Evolutionary conservation across 2,329 filamentous ascomycete species (phyloP).

Genomic region (Colletotrichum salicis): DNA sequence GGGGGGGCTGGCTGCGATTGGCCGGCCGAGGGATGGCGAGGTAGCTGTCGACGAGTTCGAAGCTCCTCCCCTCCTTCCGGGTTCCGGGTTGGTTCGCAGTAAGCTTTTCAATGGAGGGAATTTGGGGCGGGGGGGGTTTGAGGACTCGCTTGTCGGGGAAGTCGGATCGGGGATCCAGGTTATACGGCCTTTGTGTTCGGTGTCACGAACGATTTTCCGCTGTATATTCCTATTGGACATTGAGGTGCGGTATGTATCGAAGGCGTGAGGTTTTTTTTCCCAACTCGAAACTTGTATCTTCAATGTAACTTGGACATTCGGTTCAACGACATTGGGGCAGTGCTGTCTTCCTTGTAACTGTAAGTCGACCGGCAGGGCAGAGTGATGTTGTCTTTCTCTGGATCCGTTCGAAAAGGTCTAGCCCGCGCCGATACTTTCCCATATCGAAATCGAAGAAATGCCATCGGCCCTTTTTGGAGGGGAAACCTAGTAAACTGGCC

Average conservation of each 20-base stretch:
- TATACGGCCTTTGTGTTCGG: too few relatives aligned
- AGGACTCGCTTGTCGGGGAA: background rate
- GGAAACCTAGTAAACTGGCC: background rate
- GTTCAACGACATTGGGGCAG: background rate
- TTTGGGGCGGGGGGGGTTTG: background rate
- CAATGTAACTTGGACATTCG: background rate
- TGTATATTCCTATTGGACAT: background rate
- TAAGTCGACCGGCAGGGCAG: background rate
- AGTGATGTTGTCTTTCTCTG: background rate
- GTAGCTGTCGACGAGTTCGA: background rate
- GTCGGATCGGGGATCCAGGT: background rate
- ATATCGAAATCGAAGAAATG: background rate
- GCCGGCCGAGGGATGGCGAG: background rate
- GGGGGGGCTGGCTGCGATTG: background rate
- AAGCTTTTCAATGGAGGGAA: constrained; percentile 18
- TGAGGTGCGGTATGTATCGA: background rate
- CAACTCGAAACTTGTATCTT: background rate
- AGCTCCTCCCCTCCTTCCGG: constrained; percentile 2
- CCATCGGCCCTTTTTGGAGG: background rate
- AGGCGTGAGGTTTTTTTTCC: background rate
- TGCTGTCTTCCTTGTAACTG: background rate
- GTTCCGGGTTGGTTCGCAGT: constrained; percentile 13
- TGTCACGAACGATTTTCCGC: background rate
- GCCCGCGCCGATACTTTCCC: background rate
- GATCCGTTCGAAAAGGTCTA: background rate